Conservation (phyloP, 768 basidiomycete species). For the Pholiota molesta region DNA sequence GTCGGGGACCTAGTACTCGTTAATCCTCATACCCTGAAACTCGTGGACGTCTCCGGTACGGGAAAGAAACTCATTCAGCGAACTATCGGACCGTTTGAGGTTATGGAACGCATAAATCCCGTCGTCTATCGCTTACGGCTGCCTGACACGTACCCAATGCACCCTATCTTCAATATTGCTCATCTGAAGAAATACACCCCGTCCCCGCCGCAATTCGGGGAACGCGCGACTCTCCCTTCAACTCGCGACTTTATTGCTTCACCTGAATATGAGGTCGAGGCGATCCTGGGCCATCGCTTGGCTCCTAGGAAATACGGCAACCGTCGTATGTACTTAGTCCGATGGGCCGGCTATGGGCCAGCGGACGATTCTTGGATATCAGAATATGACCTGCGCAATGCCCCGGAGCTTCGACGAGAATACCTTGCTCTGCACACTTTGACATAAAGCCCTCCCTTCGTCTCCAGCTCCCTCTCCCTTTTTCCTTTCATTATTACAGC, state of each 20-base stretch:
- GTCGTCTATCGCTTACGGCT: constrained; percentile 26
- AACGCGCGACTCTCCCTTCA: constrained; percentile 12
- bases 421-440: background rate
- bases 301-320: background rate
- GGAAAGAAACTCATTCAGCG: constrained; percentile 32
- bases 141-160: constrained; percentile 27
- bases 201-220: constrained; percentile 17
- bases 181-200: constrained; percentile 25
- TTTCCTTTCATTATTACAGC: background rate
- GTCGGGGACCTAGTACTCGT: constrained; percentile 24
- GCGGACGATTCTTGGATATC: constrained; percentile 8
- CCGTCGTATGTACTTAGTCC: background rate
- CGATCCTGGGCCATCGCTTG: background rate
- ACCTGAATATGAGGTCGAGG: constrained; percentile 1
- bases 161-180: constrained; percentile 25
- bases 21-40: constrained; percentile 29
- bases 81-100: constrained; percentile 31
- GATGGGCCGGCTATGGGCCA: constrained; percentile 6
- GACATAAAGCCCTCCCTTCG: background rate
- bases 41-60: constrained; percentile 21
- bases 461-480: background rate
- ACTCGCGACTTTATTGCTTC: constrained; percentile 17
- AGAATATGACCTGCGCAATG: constrained; percentile 6
- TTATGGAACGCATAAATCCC: constrained; percentile 26
- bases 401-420: constrained; percentile 7